These are phyloP conservation scores for Geotrichum carabidarum DNA, from an alignment of 1,139 yeast species.

Conservation along the genomic window DNA sequence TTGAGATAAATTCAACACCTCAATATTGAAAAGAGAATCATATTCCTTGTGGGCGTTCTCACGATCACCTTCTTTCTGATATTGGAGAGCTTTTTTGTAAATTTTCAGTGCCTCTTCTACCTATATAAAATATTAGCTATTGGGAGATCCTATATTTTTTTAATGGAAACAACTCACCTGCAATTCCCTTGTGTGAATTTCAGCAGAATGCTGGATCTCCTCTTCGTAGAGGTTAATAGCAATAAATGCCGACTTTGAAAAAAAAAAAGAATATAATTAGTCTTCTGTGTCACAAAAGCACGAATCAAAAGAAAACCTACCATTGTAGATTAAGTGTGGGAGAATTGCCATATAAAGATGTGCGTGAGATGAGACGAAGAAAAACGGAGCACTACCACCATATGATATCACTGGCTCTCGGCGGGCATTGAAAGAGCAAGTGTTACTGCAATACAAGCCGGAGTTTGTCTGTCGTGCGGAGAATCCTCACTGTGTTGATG, in stretches of 20 bases:
- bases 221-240: conserved; percentile 78
- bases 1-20: conserved; percentile 45
- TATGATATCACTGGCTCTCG: neutral
- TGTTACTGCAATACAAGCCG: too few relatives aligned
- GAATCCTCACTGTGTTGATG: too few relatives aligned
- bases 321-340: neutral
- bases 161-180: conserved; percentile 37
- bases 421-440: neutral
- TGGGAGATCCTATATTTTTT: neutral
- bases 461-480: too few relatives aligned
- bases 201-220: conserved; percentile 61
- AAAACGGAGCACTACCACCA: conserved; percentile 13
- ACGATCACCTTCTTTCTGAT: conserved; percentile 50
- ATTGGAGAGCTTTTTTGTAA: conserved; percentile 63
- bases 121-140: conserved; percentile 37
- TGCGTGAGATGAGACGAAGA: conserved; percentile 1
- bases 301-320: neutral
- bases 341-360: neutral
- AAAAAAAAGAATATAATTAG: neutral
- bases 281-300: neutral
- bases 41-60: conserved; percentile 53
- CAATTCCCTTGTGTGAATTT: conserved; percentile 83
- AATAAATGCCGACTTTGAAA: conserved; percentile 56
- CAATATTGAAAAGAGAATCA: conserved; percentile 59
- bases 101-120: conserved; percentile 80